Percentiles rank a stretch among this genome's conserved stretches.
Conservation (phyloP, 768 basidiomycete genomes). For the Leccinum variicolor region DNA sequence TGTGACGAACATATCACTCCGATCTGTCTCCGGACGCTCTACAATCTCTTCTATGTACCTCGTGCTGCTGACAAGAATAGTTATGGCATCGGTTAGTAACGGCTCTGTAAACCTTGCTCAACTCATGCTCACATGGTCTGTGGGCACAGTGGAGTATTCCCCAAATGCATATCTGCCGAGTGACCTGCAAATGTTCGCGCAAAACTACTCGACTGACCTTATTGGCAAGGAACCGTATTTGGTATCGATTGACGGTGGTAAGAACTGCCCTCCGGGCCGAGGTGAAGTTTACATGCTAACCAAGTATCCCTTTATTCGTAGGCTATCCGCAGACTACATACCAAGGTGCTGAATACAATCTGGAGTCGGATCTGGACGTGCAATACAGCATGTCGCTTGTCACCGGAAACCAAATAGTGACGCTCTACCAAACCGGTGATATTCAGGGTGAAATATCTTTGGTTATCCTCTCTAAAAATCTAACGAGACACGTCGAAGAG, state of each 20-base stretch:
- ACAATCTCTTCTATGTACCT: constrained; percentile 25
- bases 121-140: background rate
- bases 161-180: constrained; percentile 30
- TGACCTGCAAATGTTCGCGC: constrained; percentile 35
- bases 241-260: constrained; percentile 37
- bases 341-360: constrained; percentile 18
- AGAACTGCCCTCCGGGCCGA: background rate
- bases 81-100: constrained; percentile 31
- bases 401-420: constrained; percentile 27
- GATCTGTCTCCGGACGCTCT: constrained; percentile 27
- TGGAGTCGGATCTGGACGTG: constrained; percentile 32
- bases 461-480: background rate
- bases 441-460: constrained; percentile 14
- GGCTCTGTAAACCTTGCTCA: background rate
- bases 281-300: background rate
- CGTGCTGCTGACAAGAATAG: constrained; percentile 27
- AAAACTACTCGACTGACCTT: constrained; percentile 16
- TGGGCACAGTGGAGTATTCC: constrained; percentile 30
- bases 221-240: constrained; percentile 26
- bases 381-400: constrained; percentile 32
- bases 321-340: constrained; percentile 25
- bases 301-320: background rate
- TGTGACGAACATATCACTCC: constrained; percentile 32
- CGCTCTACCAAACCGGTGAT: constrained; percentile 34
- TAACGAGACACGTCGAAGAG: constrained; percentile 3